Percentiles rank a stretch among this genome's conserved stretches.
Conservation (phyloP, 352 stramenopile species). For the Pythium oligandrum region DNA sequence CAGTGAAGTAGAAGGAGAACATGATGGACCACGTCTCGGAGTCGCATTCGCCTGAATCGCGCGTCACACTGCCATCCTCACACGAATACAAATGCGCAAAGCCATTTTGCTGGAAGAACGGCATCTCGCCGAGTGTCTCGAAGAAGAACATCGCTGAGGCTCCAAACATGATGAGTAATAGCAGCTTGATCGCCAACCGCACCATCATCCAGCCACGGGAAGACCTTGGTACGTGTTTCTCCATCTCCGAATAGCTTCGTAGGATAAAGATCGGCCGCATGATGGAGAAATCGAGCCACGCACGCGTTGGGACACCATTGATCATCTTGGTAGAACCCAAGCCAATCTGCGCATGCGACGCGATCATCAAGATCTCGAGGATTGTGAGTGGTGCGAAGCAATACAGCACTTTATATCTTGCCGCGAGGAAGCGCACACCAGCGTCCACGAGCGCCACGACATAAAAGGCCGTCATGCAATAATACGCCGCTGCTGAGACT, state of each 20-base stretch:
- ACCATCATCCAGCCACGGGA: constrained; percentile 82
- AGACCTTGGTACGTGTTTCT: constrained; percentile 60
- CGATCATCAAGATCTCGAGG: constrained; percentile 67
- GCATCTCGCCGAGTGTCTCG: constrained; percentile 83
- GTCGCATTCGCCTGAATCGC: constrained; percentile 37
- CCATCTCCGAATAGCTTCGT: constrained; percentile 81
- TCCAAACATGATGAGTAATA: constrained; percentile 80
- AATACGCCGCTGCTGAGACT: constrained; percentile 59
- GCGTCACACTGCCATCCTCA: constrained; percentile 47
- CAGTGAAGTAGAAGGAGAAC: constrained; percentile 87
- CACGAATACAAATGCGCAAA: constrained; percentile 83
- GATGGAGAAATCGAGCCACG: constrained; percentile 85
- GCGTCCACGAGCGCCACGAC: constrained; percentile 54
- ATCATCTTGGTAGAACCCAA: constrained; percentile 62
- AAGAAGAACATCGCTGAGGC: constrained; percentile 83
- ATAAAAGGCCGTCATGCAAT: constrained; percentile 64
- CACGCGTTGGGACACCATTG: constrained; percentile 48
- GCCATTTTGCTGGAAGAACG: constrained; percentile 69
- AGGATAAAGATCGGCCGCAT: constrained; percentile 81
- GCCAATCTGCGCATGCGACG: constrained; percentile 70
- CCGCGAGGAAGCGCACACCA: constrained; percentile 70
- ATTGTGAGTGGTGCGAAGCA: constrained; percentile 72
- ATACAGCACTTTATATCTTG: constrained; percentile 77
- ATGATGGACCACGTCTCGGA: constrained; percentile 83
- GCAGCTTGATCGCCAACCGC: constrained; percentile 69